Evolutionary conservation across 164 flowering plant species (phyloP).

Genomic region (Chimonanthus praecox): DNA sequence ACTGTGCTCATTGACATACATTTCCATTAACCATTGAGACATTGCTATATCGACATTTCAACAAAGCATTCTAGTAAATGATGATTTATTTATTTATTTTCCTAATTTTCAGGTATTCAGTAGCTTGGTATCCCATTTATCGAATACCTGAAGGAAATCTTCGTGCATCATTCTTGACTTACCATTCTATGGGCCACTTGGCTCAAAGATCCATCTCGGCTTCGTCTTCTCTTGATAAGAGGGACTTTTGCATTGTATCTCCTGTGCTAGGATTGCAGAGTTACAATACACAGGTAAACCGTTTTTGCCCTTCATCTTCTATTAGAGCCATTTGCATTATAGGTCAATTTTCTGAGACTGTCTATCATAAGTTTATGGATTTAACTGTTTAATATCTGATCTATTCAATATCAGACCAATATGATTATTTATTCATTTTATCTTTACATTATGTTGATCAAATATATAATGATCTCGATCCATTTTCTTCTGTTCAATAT

Average conservation of each 20-base stretch:
- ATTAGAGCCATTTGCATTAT: too few relatives aligned
- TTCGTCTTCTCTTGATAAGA: slow-evolving; percentile 2
- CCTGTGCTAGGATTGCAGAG: slow-evolving; percentile 24
- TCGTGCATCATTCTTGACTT: slow-evolving; percentile 22
- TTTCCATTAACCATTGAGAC: not conserved
- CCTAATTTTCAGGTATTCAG: slow-evolving; percentile 23
- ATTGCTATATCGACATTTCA: not conserved
- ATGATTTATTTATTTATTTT: not conserved
- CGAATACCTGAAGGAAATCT: slow-evolving; percentile 23
- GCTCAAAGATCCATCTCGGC: slow-evolving; percentile 10
- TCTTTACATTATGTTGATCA: too few relatives aligned
- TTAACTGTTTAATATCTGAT: too few relatives aligned
- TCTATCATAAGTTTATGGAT: too few relatives aligned
- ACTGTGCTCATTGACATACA: not conserved
- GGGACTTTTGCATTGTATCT: slow-evolving; percentile 10
- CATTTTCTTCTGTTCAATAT: too few relatives aligned
- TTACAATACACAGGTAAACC: slow-evolving; percentile 17
- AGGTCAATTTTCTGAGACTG: too few relatives aligned
- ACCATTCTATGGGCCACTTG: slow-evolving; percentile 20
- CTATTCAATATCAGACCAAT: too few relatives aligned
- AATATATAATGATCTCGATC: too few relatives aligned
- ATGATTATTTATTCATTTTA: too few relatives aligned
- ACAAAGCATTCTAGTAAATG: not conserved
- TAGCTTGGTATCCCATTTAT: slow-evolving; percentile 29
- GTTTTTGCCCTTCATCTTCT: too few relatives aligned